Conservation (phyloP, 2,329 filamentous ascomycete genomes). For the Juglanconis sp. region DNA sequence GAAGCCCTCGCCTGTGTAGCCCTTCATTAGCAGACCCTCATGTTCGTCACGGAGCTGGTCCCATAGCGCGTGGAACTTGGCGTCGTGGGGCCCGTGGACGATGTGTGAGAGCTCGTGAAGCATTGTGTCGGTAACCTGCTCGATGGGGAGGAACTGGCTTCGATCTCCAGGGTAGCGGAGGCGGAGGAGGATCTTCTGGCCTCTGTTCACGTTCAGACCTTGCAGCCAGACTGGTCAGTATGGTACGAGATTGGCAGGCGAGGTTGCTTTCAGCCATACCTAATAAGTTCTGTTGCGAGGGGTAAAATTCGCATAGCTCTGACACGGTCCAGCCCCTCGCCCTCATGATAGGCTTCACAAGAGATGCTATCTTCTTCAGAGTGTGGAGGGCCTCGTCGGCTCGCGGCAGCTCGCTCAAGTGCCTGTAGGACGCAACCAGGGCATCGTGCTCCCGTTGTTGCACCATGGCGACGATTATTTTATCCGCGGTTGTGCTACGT, state of each 20-base stretch:
- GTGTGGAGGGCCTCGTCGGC: conserved; percentile 52
- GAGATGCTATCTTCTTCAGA: conserved; percentile 76
- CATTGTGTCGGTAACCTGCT: conserved; percentile 84
- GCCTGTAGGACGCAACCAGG: conserved; percentile 45
- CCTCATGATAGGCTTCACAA: conserved; percentile 94
- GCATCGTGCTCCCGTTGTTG: conserved; percentile 37
- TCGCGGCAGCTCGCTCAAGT: conserved; percentile 44
- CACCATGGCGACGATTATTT: conserved; percentile 1
- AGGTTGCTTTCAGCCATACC: conserved; percentile 41
- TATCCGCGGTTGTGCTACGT: neutral
- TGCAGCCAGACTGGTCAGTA: neutral
- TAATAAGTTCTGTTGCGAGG: conserved; percentile 67
- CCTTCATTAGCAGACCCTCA: conserved; percentile 70
- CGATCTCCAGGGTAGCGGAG: conserved; percentile 73
- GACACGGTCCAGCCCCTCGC: conserved; percentile 77
- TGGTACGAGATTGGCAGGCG: neutral
- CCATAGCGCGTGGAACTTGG: conserved; percentile 81
- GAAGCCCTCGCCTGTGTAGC: conserved; percentile 89
- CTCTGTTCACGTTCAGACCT: conserved; percentile 75
- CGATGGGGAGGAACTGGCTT: conserved; percentile 73
- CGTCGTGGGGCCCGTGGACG: conserved; percentile 77
- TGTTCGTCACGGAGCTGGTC: conserved; percentile 86
- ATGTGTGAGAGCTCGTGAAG: conserved; percentile 93
- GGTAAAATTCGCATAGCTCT: conserved; percentile 81
- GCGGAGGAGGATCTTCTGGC: conserved; percentile 77